Base-by-base conservation (phyloP, 306 rosid species). In the Dalbergia cultrata region DNA sequence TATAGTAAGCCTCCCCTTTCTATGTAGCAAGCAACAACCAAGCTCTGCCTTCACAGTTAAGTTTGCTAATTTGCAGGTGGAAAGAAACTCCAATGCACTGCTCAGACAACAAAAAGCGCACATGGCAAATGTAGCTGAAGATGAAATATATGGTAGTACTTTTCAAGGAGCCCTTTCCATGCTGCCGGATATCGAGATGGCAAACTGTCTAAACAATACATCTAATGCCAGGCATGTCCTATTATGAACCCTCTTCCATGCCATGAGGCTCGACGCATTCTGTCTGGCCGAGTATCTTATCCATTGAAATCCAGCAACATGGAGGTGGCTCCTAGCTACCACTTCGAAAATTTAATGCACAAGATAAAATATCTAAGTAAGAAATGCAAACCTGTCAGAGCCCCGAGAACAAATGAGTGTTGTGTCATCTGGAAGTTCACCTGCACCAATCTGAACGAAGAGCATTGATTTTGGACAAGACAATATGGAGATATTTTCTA, bases 391-490 rank as follows among this genome's bases (percentile, higher is more conserved):
- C 99, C 99, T 95, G 91, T 95, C 99, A 0, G 95, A 89, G 79
- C 94, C 95, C 64, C 97, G 94, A 67, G 92, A 83, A 71, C 99
- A 93, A 69, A 86, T 31, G 65, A 95, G 92, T 14, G 89, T 90
- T 1, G 99, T 95, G 81, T 95, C 97, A 79, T 95, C 99, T 2
- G 99, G 99, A 83, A 87, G 86, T 71, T 95, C 97, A 76, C 99
- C 97, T 66, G 94, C 97, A 81, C 99, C 97, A 88, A 95, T 88
- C 97, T 93, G 92, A 84, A 85, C 87, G 85, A 50, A 80, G 85
- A 74, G 65, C 69, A 58, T 81, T 53, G 75, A 44, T 82, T 80
- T 65, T 76, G 79, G 72, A 70, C 60, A 62, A 71, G 80, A 13
- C 66, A 79, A 61, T 34, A 72, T 53, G 74, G 56, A 43, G 70